Conservation (phyloP, 2,329 filamentous ascomycete genomes). For the Arthrinium phaeospermum region DNA sequence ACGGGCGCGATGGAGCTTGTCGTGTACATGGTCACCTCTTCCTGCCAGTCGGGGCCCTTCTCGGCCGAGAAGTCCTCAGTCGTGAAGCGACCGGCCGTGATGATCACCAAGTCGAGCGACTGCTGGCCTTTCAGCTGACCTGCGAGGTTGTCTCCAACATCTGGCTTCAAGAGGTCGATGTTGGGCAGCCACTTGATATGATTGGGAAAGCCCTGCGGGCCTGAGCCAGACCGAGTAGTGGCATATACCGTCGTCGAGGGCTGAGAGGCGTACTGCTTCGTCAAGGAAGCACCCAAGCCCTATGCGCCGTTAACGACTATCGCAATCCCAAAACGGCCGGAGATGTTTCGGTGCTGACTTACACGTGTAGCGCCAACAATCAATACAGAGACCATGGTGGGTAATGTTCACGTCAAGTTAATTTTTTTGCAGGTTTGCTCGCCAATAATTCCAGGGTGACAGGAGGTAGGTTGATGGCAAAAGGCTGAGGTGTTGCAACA, state of each 20-base stretch:
- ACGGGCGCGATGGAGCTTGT: constrained; percentile 68
- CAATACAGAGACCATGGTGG: constrained; percentile 57
- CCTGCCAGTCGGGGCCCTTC: constrained; percentile 66
- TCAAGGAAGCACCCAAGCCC: constrained; percentile 68
- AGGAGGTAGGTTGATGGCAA: background rate
- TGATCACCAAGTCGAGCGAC: constrained; percentile 57
- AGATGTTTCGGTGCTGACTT: background rate
- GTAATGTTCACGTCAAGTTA: background rate
- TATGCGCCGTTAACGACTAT: background rate
- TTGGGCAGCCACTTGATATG: constrained; percentile 61
- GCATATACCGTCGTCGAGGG: constrained; percentile 59
- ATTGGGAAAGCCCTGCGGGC: constrained; percentile 48
- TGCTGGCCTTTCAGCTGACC: constrained; percentile 47
- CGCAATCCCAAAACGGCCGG: too few relatives aligned
- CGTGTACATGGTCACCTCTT: constrained; percentile 74
- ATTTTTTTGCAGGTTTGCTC: background rate
- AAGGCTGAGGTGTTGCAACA: background rate
- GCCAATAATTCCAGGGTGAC: background rate
- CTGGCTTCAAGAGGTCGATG: constrained; percentile 59
- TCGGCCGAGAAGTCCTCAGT: constrained; percentile 65
- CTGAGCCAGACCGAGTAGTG: constrained; percentile 57
- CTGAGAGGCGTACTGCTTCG: constrained; percentile 60
- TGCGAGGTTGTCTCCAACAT: constrained; percentile 54
- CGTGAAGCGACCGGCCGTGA: constrained; percentile 72
- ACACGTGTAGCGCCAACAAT: constrained; percentile 69